Percentiles rank a stretch among this genome's conserved stretches.
phyloP scores from a whole-genome alignment of 2,329 filamentous ascomycete species.

The Neodidymelliopsis sp. region DNA sequence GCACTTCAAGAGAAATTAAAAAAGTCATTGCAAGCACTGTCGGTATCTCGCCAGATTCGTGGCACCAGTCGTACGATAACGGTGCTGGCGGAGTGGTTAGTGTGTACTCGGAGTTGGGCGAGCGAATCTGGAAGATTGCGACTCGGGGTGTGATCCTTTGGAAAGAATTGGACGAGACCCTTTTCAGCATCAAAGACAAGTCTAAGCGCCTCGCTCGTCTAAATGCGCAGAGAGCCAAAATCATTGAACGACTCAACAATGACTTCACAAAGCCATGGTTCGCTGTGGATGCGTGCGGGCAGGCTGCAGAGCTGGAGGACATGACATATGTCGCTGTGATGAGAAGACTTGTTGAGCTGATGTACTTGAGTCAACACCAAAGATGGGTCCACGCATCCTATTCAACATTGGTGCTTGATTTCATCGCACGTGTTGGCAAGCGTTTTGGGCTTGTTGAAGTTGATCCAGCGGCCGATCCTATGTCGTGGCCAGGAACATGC shows the following conservation, averaged over 20 bases:
- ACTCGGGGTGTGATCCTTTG: slow-evolving; percentile 91
- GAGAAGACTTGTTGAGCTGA: slow-evolving; percentile 84
- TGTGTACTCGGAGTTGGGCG: slow-evolving; percentile 96
- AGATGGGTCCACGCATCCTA: slow-evolving; percentile 91
- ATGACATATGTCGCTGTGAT: slow-evolving; percentile 95
- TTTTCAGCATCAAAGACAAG: slow-evolving; percentile 63
- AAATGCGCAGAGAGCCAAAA: slow-evolving; percentile 86
- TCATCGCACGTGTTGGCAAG: slow-evolving; percentile 67
- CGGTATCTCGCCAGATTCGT: slow-evolving; percentile 81
- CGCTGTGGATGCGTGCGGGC: slow-evolving; percentile 79
- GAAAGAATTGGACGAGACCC: slow-evolving; percentile 95
- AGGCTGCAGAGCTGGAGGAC: slow-evolving; percentile 87
- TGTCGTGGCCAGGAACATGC: neutral
- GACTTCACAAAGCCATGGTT: slow-evolving; percentile 99
- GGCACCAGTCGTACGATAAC: slow-evolving; percentile 91
- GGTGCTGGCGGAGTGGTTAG: slow-evolving; percentile 69
- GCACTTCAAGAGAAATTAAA: slow-evolving; percentile 87
- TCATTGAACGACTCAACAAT: slow-evolving; percentile 94
- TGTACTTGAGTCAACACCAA: slow-evolving; percentile 89
- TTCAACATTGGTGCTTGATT: slow-evolving; percentile 80
- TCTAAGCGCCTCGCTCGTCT: slow-evolving; percentile 82
- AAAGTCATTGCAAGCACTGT: slow-evolving; percentile 87
- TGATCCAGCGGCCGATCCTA: neutral
- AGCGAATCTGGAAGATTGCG: slow-evolving; percentile 95
- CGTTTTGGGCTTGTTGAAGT: slow-evolving; percentile 4